Conservation (phyloP, 2,329 filamentous ascomycete genomes). For the Talaromyces piceae region DNA sequence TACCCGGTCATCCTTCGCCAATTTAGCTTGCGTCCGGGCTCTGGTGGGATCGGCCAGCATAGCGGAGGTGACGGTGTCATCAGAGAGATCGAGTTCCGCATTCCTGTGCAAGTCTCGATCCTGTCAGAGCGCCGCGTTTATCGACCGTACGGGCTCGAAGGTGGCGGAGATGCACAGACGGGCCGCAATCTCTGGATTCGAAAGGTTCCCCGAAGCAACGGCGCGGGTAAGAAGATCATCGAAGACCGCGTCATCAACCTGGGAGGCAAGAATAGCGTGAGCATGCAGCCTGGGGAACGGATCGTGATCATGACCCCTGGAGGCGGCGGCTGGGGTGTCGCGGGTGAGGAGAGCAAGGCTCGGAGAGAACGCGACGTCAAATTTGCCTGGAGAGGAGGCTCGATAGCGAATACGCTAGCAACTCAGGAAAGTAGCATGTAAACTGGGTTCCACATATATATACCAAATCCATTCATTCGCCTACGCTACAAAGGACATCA, state of each 20-base stretch:
- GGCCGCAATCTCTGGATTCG: slow-evolving; percentile 81
- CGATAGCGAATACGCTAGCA: slow-evolving; percentile 41
- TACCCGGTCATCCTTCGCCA: slow-evolving; percentile 67
- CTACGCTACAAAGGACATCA: no score
- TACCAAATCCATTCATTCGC: no score
- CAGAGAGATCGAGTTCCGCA: slow-evolving; percentile 72
- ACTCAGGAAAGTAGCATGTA: slow-evolving; percentile 45
- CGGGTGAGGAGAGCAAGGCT: slow-evolving; percentile 44
- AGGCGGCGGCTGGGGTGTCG: slow-evolving; percentile 38
- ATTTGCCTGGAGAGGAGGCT: slow-evolving; percentile 53
- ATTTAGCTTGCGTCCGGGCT: slow-evolving; percentile 58
- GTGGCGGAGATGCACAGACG: slow-evolving; percentile 67
- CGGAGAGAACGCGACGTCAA: slow-evolving; percentile 50
- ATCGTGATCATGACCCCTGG: slow-evolving; percentile 33
- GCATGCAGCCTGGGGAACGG: slow-evolving; percentile 30
- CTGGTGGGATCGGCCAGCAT: slow-evolving; percentile 59
- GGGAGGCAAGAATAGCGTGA: slow-evolving; percentile 25
- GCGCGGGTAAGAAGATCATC: slow-evolving; percentile 4
- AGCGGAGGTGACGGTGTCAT: slow-evolving; percentile 69
- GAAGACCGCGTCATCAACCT: slow-evolving; percentile 21
- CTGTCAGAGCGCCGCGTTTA: slow-evolving; percentile 66
- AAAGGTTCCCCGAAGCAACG: slow-evolving; percentile 48
- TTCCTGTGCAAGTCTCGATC: slow-evolving; percentile 69
- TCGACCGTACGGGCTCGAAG: slow-evolving; percentile 69
- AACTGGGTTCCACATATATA: no score